Base-by-base conservation (phyloP, 129 eudicot species). In the Gnaphalium uliginosum region DNA sequence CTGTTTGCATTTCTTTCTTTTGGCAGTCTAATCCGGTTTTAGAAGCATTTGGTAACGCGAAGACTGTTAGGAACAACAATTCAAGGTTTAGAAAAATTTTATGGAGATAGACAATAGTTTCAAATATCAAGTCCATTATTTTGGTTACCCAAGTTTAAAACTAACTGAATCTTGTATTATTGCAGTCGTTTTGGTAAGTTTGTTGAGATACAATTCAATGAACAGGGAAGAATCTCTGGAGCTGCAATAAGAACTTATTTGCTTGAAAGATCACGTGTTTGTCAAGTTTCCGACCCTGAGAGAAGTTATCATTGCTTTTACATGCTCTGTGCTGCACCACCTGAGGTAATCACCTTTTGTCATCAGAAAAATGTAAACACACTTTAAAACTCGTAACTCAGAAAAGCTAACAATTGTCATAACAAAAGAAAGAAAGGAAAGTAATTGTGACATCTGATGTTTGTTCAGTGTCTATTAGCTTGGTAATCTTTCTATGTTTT, bases 281-380 rank as follows among this genome's bases (percentile, higher is more conserved):
- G 96, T 74, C 98, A 92, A 82, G 88, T 89, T 60, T 92, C 98
- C 6, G 92, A 92, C 82, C 98, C 96, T 30, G 98, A 92, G 80
- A 86, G 98, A 84, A 92, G 92, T 77, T 92, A 92, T 69, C 98
- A 93, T 74, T 93, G 98, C 75, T 93, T 93, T 81, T 93, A 93
- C 75, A 87, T 93, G 98, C 95, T 93, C 53, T 93, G 98, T 78
- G 86, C 96, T 77, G 98, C 98, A 56, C 95, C 98, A 50, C 83
- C 85, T 35, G 89, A 88, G 96, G 98, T 93, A 87, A 48, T 35
- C 41, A 35, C 41, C 6, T 2, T 35, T 35, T 35, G 41, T 35
- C 10, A 0, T 35, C 41, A 35, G 41, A 35, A 35, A 35, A 2
- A 35, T 35, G 41, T 35, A 10, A 35, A 35, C 41, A 35, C 10